Base-by-base conservation (phyloP, 2,329 filamentous ascomycete species). In the Paecilomyces dactylethromorphus region DNA sequence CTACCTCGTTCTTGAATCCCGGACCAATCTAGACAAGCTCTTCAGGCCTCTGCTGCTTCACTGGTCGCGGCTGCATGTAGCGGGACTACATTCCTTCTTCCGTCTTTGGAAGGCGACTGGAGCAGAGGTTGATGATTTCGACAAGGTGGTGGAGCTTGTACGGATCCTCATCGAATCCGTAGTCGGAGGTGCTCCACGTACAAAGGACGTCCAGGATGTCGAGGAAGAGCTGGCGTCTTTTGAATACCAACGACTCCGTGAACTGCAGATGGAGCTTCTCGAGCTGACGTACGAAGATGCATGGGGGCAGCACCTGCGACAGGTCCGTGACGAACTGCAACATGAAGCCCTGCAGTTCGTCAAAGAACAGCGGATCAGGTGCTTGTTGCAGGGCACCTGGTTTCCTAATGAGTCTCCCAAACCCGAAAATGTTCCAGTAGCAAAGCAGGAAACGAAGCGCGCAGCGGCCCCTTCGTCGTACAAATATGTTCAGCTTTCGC, bases 301-400 rank as follows among this genome's bases (percentile, higher is more conserved):
- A 54, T 99, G 94, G 94, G 92, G 92, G 12, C 85, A 90, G 62
- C 92, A 97, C 74, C 81, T 99, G 29, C 85, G 85, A 63, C 91
- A 94, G 75, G 90, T 96, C n/a, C 88, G 92, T 33, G 91, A 97
- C 57, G 91, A 96, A 72, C 82, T 97, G 52, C 89, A 91, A 65
- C 87, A 93, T 67, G 94, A 99, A 74, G 92, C 93, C 11, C 78
- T 97, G 57, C 91, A 96, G 68, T 99, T 99, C 69, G 90, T 97
- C 75, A 97, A 96, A 75, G 94, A 99, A 76, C 94, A 99, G 74
- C 87, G 94, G 39, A 90, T 97, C 61, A 84, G 94, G 57, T 97
- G 92, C 70, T 79, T 99, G 45, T 82, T 97, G 3, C 84, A 91
- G 65, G 94, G 94, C 6, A 87, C 89, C 10, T 99, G 94, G 94